A percentile compares a stretch with the other conserved stretches of the same genome.
phyloP scores from a whole-genome alignment of 2,329 filamentous ascomycete genomes.

The Botryotinia convoluta region DNA sequence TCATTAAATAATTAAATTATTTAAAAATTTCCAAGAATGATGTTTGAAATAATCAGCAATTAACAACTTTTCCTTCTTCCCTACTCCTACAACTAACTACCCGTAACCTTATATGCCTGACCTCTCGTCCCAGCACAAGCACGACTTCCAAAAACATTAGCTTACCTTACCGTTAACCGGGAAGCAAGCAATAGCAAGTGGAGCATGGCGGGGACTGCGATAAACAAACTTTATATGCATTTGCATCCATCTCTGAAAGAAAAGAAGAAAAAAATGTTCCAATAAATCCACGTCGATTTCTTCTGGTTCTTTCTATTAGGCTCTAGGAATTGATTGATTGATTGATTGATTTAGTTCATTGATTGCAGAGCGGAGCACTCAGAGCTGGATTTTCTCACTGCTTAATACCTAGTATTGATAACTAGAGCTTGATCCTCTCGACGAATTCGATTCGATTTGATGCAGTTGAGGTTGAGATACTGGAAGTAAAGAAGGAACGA shows the following conservation, averaged over 20 bases:
- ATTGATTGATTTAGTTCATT: background rate
- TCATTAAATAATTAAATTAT: background rate
- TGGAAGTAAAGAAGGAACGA: background rate
- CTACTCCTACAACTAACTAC: background rate
- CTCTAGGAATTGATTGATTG: background rate
- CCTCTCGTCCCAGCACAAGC: background rate
- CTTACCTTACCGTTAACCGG: background rate
- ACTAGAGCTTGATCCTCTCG: background rate
- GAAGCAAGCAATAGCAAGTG: background rate
- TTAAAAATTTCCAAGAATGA: background rate
- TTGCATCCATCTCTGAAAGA: background rate
- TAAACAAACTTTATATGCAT: background rate
- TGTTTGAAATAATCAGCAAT: background rate
- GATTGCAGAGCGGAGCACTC: background rate
- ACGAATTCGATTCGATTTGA: background rate
- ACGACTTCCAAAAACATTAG: background rate
- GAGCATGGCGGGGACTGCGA: background rate
- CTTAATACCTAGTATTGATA: background rate
- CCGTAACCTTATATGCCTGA: background rate
- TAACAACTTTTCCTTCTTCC: background rate
- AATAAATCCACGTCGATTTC: background rate
- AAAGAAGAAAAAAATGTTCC: background rate
- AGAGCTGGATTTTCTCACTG: background rate
- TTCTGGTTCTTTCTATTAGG: background rate
- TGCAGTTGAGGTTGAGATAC: background rate